Conservation (phyloP, 2,329 filamentous ascomycete species). For the Ophiosphaerella narmari region DNA sequence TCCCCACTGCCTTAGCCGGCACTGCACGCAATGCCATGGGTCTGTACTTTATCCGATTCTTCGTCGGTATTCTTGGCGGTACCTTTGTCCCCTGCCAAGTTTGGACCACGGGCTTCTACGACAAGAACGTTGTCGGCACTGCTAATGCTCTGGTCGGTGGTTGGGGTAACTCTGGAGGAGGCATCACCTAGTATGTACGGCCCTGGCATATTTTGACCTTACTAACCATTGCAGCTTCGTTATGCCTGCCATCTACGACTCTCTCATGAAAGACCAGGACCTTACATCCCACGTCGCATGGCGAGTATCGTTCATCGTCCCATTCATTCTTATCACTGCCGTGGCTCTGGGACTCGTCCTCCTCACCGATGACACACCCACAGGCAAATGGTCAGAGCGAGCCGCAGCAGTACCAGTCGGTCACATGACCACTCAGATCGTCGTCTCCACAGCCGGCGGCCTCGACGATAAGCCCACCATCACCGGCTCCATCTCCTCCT, state of each 20-base stretch:
- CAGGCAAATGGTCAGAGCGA: constrained; percentile 79
- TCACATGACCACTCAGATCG: constrained; percentile 51
- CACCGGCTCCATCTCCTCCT: constrained; percentile 43
- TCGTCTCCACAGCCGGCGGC: constrained; percentile 58
- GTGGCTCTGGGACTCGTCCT: constrained; percentile 72
- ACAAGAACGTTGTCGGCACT: constrained; percentile 88
- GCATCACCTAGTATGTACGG: constrained; percentile 72
- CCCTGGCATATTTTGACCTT: neutral
- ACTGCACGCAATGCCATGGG: constrained; percentile 70
- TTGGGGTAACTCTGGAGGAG: constrained; percentile 85
- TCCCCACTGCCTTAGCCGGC: constrained; percentile 82
- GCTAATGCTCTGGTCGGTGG: constrained; percentile 85
- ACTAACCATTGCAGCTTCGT: constrained; percentile 62
- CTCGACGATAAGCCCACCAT: constrained; percentile 51
- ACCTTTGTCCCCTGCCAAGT: constrained; percentile 87
- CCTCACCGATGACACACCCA: constrained; percentile 80
- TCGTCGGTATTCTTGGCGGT: constrained; percentile 78
- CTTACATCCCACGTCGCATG: constrained; percentile 73
- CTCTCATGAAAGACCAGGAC: constrained; percentile 64
- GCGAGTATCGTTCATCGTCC: constrained; percentile 83
- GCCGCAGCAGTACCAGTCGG: constrained; percentile 61
- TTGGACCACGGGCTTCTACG: constrained; percentile 91
- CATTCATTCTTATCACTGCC: constrained; percentile 73
- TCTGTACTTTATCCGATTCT: constrained; percentile 76
- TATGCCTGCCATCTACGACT: constrained; percentile 89